phyloP scores from a whole-genome alignment of 805 yeast species.

The Candida sanyiensis region DNA sequence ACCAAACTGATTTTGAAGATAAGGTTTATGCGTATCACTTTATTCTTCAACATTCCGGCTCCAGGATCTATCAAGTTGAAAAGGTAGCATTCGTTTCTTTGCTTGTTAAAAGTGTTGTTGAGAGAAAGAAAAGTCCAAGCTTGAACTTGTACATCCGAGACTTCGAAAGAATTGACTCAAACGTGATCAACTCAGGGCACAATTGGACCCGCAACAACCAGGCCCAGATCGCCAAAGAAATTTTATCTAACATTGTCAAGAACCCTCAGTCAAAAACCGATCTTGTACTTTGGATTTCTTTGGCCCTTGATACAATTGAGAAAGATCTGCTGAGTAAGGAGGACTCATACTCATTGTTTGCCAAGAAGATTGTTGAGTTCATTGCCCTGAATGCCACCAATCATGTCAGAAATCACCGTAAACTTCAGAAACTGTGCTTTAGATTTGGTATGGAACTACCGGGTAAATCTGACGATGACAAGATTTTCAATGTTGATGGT shows the following conservation, averaged over 20 bases:
- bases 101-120: constrained; percentile 15
- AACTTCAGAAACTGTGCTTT: constrained; percentile 13
- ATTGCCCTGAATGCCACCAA: constrained; percentile 15
- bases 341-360: constrained; percentile 10
- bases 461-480: constrained; percentile 10
- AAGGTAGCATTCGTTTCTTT: constrained; percentile 14
- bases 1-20: constrained; percentile 19
- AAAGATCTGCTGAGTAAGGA: not conserved
- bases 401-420: constrained; percentile 11
- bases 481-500: constrained; percentile 13
- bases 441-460: constrained; percentile 9
- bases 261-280: constrained; percentile 9
- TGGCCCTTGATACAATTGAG: not conserved
- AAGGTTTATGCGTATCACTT: constrained; percentile 18
- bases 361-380: constrained; percentile 16
- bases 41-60: constrained; percentile 19
- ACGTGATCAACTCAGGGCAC: constrained; percentile 11
- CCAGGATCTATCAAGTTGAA: constrained; percentile 14
- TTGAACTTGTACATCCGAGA: constrained; percentile 18
- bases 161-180: constrained; percentile 17
- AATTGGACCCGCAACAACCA: constrained; percentile 18
- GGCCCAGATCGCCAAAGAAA: constrained; percentile 15
- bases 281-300: constrained; percentile 12
- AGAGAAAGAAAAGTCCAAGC: constrained; percentile 11
- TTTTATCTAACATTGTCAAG: constrained; percentile 16